Base-by-base conservation (phyloP, 2,329 filamentous ascomycete genomes). In the Fusarium sp. region DNA sequence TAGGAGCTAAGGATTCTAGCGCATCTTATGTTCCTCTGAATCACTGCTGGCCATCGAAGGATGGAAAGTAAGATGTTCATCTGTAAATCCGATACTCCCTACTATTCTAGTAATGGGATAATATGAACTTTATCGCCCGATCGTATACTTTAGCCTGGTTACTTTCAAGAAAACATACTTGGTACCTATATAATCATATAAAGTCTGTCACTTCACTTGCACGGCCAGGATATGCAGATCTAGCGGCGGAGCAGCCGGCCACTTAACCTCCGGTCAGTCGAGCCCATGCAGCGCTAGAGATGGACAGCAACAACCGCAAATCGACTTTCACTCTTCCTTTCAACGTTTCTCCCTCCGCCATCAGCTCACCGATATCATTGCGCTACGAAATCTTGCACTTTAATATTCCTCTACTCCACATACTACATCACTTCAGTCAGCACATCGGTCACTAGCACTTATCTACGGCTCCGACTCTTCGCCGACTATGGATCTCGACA, bases 401-500 rank as follows among this genome's bases (percentile, higher is more conserved):
- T 32, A 10, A 20, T 40, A 5, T 25, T 42, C 34, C 27, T 20
- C n/a, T 23, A 12, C 21, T 13, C 20, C 14, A 13, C 25, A 40
- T 16, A 28, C 12, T 16, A 6, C 13, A 28, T 12, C 41, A 30
- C 14, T 21, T 13, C 27, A 23, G 48, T 18, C 42, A 40, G 7
- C n/a, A 28, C 9, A 25, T 21, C 12, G 21, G 13, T 8, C 12
- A 40, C 16, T 37, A 27, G 25, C 23, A 64, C 13, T 41, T 23
- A 46, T 41, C 40, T 23, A 46, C 40, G 18, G 32, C 21, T 58
- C 49, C 12, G 21, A 40, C 54, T 55, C 55, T 57, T 50, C 40
- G 45, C 62, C 68, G 62, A 84, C 71, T 59, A 90, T 93, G 90
- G 91, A 93, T 79, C 82, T 87, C 72, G 87, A 89, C 58, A 89